These are phyloP conservation scores for Asterophora parasitica DNA, from an alignment of 768 basidiomycete species.

Conservation along the genomic window DNA sequence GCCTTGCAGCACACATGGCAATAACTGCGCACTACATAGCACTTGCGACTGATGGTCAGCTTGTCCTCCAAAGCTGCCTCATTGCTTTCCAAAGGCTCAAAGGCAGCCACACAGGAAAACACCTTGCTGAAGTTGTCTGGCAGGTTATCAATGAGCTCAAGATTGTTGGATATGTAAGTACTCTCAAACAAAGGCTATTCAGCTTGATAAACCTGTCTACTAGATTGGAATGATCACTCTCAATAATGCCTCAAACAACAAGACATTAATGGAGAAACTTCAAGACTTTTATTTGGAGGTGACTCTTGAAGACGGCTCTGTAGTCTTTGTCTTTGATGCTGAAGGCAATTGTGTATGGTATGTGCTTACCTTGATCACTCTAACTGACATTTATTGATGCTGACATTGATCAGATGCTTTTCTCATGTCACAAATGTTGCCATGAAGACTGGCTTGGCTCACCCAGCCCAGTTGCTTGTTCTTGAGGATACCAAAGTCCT, in stretches of 20 bases:
- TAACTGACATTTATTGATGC: neutral
- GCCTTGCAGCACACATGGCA: slow-evolving; percentile 6
- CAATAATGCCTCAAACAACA: slow-evolving; percentile 23
- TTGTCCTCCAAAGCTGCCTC: slow-evolving; percentile 12
- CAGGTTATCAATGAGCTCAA: slow-evolving; percentile 7
- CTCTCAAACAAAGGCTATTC: neutral
- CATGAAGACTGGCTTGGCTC: slow-evolving; percentile 7
- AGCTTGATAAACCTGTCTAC: neutral
- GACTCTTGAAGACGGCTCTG: neutral
- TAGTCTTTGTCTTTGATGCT: neutral
- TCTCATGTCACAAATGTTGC: slow-evolving; percentile 17
- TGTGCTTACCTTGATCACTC: neutral
- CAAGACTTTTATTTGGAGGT: neutral
- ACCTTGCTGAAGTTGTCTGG: slow-evolving; percentile 16
- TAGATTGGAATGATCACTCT: slow-evolving; percentile 23
- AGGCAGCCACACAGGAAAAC: slow-evolving; percentile 3
- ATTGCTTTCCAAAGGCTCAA: slow-evolving; percentile 14
- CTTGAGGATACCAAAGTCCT: neutral
- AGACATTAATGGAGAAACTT: neutral
- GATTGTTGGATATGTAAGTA: slow-evolving; percentile 3
- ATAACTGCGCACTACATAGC: slow-evolving; percentile 18
- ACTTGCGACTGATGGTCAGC: slow-evolving; percentile 5
- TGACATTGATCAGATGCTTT: slow-evolving; percentile 14
- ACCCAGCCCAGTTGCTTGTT: neutral
- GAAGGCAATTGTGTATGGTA: slow-evolving; percentile 6